Evolutionary conservation across 768 basidiomycete species (phyloP).

Genomic region (Rhodotorula kratochvilovae): DNA sequence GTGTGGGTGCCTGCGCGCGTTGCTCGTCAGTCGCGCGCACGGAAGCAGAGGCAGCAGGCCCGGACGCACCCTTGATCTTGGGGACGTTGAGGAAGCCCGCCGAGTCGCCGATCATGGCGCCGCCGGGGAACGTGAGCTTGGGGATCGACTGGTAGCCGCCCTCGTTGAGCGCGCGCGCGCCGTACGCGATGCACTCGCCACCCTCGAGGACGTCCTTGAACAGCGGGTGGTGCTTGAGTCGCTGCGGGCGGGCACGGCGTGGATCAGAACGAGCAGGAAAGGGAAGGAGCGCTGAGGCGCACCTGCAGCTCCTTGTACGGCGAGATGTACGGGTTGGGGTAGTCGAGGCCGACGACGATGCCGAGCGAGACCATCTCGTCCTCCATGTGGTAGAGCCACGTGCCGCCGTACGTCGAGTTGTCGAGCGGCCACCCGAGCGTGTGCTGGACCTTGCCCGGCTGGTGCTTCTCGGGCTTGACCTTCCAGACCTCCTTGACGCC

Average conservation of each 20-base stretch:
- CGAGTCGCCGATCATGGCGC: conserved; percentile 88
- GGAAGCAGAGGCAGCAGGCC: too few species aligned
- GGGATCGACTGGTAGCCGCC: conserved; percentile 91
- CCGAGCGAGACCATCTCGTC: conserved; percentile 84
- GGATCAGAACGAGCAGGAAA: conserved; percentile 14
- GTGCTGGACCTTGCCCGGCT: conserved; percentile 81
- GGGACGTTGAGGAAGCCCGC: conserved; percentile 95
- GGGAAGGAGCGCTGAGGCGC: conserved; percentile 39
- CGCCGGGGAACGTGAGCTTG: conserved; percentile 81
- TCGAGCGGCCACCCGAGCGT: conserved; percentile 91
- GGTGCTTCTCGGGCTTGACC: conserved; percentile 62
- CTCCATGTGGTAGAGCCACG: conserved; percentile 93
- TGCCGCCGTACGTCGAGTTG: conserved; percentile 75
- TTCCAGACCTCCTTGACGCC: conserved; percentile 98
- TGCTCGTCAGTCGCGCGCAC: background rate
- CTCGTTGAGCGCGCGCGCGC: conserved; percentile 82
- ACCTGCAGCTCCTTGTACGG: conserved; percentile 93
- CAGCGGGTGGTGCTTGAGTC: conserved; percentile 96
- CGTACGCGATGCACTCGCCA: conserved; percentile 78
- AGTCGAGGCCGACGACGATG: conserved; percentile 88
- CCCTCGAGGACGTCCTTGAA: conserved; percentile 74
- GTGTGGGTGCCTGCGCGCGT: conserved; percentile 63
- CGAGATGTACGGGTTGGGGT: conserved; percentile 83
- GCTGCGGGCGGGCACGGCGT: conserved; percentile 48
- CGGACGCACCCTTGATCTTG: conserved; percentile 78